A percentile compares a stretch with the other conserved stretches of the same genome.
phyloP scores from a whole-genome alignment of 768 basidiomycete species.

The Tricholoma furcatifolium region DNA sequence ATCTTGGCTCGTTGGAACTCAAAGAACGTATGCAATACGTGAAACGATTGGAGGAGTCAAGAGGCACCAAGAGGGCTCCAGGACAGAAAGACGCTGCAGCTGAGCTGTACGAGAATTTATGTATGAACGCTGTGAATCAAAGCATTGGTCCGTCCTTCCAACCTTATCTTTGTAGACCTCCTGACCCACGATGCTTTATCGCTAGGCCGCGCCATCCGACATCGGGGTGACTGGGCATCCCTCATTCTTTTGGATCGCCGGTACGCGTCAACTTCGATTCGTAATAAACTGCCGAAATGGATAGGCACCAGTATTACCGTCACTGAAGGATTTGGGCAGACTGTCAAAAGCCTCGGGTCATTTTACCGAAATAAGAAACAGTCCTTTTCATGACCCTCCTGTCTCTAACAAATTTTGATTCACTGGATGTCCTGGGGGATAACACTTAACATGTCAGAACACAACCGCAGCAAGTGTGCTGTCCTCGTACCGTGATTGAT shows the following conservation, averaged over 20 bases:
- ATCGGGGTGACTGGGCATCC: slow-evolving; percentile 88
- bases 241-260: slow-evolving; percentile 85
- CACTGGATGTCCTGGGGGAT: too few relatives aligned
- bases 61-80: slow-evolving; percentile 26
- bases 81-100: slow-evolving; percentile 66
- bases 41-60: slow-evolving; percentile 52
- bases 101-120: slow-evolving; percentile 89
- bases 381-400: neutral
- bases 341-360: slow-evolving; percentile 60
- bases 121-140: slow-evolving; percentile 95
- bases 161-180: neutral
- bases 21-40: slow-evolving; percentile 92
- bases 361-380: slow-evolving; percentile 65
- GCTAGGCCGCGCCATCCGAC: slow-evolving; percentile 89
- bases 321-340: slow-evolving; percentile 68
- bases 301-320: slow-evolving; percentile 63
- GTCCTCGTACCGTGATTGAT: too few relatives aligned
- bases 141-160: slow-evolving; percentile 71
- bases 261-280: slow-evolving; percentile 68
- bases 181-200: neutral
- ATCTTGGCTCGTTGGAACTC: slow-evolving; percentile 86
- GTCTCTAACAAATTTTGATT: too few relatives aligned
- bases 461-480: too few relatives aligned
- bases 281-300: slow-evolving; percentile 87
- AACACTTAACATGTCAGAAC: too few relatives aligned